A percentile compares a stretch with the other conserved stretches of the same genome.
Conservation (phyloP, 495 filamentous ascomycete species). For the Halenospora varia region DNA sequence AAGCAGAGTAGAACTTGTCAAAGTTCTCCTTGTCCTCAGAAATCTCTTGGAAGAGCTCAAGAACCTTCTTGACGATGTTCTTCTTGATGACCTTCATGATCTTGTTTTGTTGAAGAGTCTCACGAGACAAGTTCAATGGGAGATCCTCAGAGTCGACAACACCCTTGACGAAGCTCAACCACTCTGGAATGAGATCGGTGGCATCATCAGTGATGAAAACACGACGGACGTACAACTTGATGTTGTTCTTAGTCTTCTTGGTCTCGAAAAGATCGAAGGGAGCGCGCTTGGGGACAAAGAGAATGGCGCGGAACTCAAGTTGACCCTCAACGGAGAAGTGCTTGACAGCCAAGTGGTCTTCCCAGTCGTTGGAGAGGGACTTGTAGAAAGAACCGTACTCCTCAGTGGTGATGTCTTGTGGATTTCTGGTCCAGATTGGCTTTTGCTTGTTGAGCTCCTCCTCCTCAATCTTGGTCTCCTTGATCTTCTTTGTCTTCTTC, state of each 20-base stretch:
- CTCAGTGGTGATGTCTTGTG: slow-evolving; percentile 89
- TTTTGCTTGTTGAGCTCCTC: slow-evolving; percentile 99
- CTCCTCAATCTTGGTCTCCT: slow-evolving; percentile 97
- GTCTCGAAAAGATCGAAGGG: slow-evolving; percentile 99
- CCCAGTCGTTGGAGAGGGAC: slow-evolving; percentile 99
- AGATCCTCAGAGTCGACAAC: slow-evolving; percentile 99
- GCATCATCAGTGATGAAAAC: slow-evolving; percentile 99
- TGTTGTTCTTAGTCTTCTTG: slow-evolving; percentile 99
- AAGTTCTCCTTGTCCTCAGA: slow-evolving; percentile 99
- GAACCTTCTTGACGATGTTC: slow-evolving; percentile 99
- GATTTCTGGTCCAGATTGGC: slow-evolving; percentile 99
- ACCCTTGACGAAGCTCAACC: slow-evolving; percentile 99
- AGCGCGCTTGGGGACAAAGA: slow-evolving; percentile 99
- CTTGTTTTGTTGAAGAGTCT: slow-evolving; percentile 99
- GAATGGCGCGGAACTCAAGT: slow-evolving; percentile 99
- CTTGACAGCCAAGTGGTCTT: slow-evolving; percentile 99
- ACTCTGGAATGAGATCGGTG: slow-evolving; percentile 98
- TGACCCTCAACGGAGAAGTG: slow-evolving; percentile 99
- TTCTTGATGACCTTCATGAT: slow-evolving; percentile 99
- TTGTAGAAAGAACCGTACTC: slow-evolving; percentile 99
- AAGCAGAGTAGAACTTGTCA: slow-evolving; percentile 99
- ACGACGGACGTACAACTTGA: slow-evolving; percentile 99
- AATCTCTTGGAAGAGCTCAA: slow-evolving; percentile 98
- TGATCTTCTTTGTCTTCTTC: slow-evolving; percentile 98
- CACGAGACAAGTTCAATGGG: slow-evolving; percentile 97